Evolutionary conservation across 2,329 filamentous ascomycete genomes (phyloP).

Genomic region (Hortaea sp.): DNA sequence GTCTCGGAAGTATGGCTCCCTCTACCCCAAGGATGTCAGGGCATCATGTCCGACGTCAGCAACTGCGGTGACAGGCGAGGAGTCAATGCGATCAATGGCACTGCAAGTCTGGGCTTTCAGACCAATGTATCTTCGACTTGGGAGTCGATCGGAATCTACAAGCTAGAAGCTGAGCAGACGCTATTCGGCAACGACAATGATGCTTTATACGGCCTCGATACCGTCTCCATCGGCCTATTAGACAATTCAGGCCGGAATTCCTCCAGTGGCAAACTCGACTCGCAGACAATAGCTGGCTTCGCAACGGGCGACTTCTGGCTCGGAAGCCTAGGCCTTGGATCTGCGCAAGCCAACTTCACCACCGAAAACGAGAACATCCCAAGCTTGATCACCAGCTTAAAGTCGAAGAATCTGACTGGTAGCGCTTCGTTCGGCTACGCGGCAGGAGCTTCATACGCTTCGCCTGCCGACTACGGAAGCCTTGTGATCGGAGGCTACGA

Average conservation of each 20-base stretch:
- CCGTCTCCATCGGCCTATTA: slow-evolving; percentile 14
- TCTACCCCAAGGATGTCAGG: slow-evolving; percentile 24
- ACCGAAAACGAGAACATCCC: slow-evolving; percentile 13
- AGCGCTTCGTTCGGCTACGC: background rate
- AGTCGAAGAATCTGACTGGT: background rate
- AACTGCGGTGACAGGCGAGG: slow-evolving; percentile 23
- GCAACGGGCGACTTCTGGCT: slow-evolving; percentile 27
- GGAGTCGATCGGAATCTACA: slow-evolving; percentile 23
- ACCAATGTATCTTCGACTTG: slow-evolving; percentile 26
- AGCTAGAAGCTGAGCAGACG: slow-evolving; percentile 19
- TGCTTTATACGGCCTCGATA: slow-evolving; percentile 27
- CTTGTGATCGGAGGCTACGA: slow-evolving; percentile 1
- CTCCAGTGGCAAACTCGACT: slow-evolving; percentile 11
- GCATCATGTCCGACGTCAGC: slow-evolving; percentile 9
- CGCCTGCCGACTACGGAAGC: background rate
- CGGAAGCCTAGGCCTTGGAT: slow-evolving; percentile 28
- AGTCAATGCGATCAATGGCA: slow-evolving; percentile 17
- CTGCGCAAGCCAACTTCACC: slow-evolving; percentile 6
- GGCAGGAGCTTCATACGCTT: background rate
- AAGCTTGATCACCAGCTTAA: background rate
- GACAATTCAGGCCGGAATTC: background rate
- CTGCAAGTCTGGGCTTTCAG: slow-evolving; percentile 14
- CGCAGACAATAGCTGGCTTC: slow-evolving; percentile 30
- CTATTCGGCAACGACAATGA: slow-evolving; percentile 19
- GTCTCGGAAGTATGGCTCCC: slow-evolving; percentile 28